Evolutionary conservation across 2,329 filamentous ascomycete genomes (phyloP).

Genomic region (Penicillium sp.): DNA sequence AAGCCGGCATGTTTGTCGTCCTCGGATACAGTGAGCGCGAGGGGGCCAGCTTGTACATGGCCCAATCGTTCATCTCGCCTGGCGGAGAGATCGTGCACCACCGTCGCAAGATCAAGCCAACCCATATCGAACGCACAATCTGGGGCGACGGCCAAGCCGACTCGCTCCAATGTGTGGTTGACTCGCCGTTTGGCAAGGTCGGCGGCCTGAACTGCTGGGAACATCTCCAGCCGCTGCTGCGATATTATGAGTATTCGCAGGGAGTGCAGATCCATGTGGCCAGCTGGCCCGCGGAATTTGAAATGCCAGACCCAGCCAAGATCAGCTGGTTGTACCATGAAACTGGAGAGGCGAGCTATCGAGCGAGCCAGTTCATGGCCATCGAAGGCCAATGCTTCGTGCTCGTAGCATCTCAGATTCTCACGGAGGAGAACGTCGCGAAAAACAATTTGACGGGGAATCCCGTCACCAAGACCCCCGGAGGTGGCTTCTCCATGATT

Average conservation of each 20-base stretch:
- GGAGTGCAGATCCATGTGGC: constrained; percentile 47
- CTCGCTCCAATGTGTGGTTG: constrained; percentile 39
- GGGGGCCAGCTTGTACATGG: neutral
- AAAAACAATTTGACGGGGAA: neutral
- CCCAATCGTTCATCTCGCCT: constrained; percentile 45
- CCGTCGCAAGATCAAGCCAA: constrained; percentile 53
- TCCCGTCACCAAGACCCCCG: neutral
- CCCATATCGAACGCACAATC: constrained; percentile 49
- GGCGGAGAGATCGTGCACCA: constrained; percentile 42
- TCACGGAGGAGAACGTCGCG: neutral
- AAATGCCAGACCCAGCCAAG: neutral
- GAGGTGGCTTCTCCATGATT: constrained; percentile 1
- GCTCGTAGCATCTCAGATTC: neutral
- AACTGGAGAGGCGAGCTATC: neutral
- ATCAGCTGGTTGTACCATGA: neutral
- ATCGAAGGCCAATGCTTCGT: constrained; percentile 3
- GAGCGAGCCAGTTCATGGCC: neutral
- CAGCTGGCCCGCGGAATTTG: constrained; percentile 41
- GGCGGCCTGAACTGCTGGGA: constrained; percentile 48
- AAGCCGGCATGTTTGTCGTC: neutral
- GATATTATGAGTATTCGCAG: constrained; percentile 45
- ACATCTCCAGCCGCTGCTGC: constrained; percentile 49
- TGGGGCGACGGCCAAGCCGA: constrained; percentile 44
- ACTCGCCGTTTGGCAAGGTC: constrained; percentile 35
- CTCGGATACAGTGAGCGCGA: constrained; percentile 1